phyloP scores from a whole-genome alignment of 352 stramenopile genomes.

The Labyrinthula sp. region DNA sequence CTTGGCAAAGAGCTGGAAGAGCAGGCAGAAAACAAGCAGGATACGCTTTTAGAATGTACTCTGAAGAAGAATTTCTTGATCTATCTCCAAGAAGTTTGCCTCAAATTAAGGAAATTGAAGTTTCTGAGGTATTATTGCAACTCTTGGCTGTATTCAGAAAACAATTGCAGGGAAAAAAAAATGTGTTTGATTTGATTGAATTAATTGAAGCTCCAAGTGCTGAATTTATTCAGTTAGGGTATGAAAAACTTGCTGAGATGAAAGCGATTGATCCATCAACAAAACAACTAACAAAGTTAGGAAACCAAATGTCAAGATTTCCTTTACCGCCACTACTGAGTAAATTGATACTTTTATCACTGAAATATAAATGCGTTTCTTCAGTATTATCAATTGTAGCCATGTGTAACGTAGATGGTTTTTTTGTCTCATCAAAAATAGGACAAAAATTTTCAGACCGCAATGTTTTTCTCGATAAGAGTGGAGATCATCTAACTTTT shows the following conservation, averaged over 20 bases:
- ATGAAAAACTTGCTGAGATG: background rate
- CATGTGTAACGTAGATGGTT: slow-evolving; percentile 55
- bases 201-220: slow-evolving; percentile 32
- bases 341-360: slow-evolving; percentile 47
- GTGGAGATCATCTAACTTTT: slow-evolving; percentile 28
- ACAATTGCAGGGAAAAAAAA: slow-evolving; percentile 34
- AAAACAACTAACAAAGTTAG: slow-evolving; percentile 41
- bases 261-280: background rate
- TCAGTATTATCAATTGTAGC: slow-evolving; percentile 49
- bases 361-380: slow-evolving; percentile 40
- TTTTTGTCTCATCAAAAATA: slow-evolving; percentile 38
- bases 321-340: slow-evolving; percentile 60
- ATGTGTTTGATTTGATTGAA: slow-evolving; percentile 63
- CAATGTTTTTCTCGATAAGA: slow-evolving; percentile 12
- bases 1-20: slow-evolving; percentile 62
- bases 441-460: slow-evolving; percentile 1
- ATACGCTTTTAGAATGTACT: slow-evolving; percentile 52
- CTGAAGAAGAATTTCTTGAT: slow-evolving; percentile 34
- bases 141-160: slow-evolving; percentile 49
- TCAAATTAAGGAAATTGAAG: slow-evolving; percentile 48
- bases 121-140: slow-evolving; percentile 43
- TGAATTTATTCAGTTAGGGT: slow-evolving; percentile 5
- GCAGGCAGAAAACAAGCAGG: slow-evolving; percentile 54
- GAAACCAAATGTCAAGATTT: slow-evolving; percentile 54
- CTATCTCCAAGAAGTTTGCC: slow-evolving; percentile 32